These are phyloP conservation scores for Brasenia schreberi DNA, from an alignment of 164 flowering plant species.

Conservation along the genomic window DNA sequence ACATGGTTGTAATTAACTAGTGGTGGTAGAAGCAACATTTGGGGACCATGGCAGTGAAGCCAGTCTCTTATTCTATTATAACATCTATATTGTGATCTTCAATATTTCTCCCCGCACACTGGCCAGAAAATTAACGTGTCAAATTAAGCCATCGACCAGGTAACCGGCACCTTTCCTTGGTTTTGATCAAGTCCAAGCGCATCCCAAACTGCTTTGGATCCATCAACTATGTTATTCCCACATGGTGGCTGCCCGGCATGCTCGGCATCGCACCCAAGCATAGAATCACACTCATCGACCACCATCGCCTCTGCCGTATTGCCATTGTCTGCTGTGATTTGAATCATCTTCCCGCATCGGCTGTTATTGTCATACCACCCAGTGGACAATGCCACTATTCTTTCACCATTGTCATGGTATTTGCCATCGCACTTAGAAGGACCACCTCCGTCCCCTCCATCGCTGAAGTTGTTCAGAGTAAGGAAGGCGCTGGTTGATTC, in stretches of 20 bases:
- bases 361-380: slow-evolving; percentile 1
- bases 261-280: slow-evolving; percentile 4
- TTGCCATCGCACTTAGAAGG: slow-evolving; percentile 15
- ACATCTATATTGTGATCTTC: no score
- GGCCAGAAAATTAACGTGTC: no score
- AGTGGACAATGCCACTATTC: slow-evolving; percentile 4
- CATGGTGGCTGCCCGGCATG: slow-evolving; percentile 7
- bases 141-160: no score
- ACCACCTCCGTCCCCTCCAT: slow-evolving; percentile 16
- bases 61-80: no score
- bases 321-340: slow-evolving; percentile 3
- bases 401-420: slow-evolving; percentile 4
- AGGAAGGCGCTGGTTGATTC: slow-evolving; percentile 7
- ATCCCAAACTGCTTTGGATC: slow-evolving; percentile 6
- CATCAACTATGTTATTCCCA: slow-evolving; percentile 6
- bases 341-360: slow-evolving; percentile 3
- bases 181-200: not conserved
- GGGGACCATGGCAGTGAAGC: no score
- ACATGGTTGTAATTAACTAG: no score
- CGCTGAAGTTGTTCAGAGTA: slow-evolving; percentile 13
- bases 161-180: no score
- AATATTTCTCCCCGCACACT: no score
- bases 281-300: slow-evolving; percentile 4
- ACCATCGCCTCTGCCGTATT: no score
- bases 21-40: no score